phyloP scores from a whole-genome alignment of 768 basidiomycete species.

The Fistulinella prunicolor region DNA sequence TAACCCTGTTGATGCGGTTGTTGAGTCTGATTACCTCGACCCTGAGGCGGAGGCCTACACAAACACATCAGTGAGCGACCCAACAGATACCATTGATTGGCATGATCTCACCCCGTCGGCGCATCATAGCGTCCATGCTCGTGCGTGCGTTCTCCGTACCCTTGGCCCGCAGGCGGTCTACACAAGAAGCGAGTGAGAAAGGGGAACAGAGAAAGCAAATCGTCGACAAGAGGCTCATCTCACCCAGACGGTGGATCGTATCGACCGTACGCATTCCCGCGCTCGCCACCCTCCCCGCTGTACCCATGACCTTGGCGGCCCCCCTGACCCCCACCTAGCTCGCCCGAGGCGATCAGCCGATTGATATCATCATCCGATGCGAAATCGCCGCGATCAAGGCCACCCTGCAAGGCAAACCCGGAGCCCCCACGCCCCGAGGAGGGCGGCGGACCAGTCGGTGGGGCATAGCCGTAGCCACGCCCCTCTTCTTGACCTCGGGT shows the following conservation, averaged over 20 bases:
- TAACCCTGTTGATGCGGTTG: constrained; percentile 2
- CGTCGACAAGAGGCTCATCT: neutral
- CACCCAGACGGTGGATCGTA: constrained; percentile 12
- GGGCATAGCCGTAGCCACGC: neutral
- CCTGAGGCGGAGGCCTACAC: constrained; percentile 8
- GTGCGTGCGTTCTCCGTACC: neutral
- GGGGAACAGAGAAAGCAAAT: neutral
- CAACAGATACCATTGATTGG: neutral
- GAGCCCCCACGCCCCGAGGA: neutral
- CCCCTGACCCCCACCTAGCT: neutral
- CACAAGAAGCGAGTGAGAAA: neutral
- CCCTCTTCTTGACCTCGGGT: neutral
- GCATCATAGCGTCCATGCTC: constrained; percentile 9
- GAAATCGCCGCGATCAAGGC: constrained; percentile 25
- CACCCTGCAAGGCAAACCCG: constrained; percentile 9
- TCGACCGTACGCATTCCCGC: neutral
- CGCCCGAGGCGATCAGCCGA: constrained; percentile 19
- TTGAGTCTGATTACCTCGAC: constrained; percentile 7
- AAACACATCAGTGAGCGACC: neutral
- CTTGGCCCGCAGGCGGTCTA: constrained; percentile 11
- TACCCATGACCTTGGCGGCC: neutral
- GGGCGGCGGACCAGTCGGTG: constrained; percentile 10
- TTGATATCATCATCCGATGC: constrained; percentile 27
- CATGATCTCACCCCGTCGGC: constrained; percentile 14
- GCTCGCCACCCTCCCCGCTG: neutral